Evolutionary conservation across 176 grass and related monocot species (phyloP), one percentile per base, ranked within the genome.

Genomic region (Triticum timopheevii): DNA sequence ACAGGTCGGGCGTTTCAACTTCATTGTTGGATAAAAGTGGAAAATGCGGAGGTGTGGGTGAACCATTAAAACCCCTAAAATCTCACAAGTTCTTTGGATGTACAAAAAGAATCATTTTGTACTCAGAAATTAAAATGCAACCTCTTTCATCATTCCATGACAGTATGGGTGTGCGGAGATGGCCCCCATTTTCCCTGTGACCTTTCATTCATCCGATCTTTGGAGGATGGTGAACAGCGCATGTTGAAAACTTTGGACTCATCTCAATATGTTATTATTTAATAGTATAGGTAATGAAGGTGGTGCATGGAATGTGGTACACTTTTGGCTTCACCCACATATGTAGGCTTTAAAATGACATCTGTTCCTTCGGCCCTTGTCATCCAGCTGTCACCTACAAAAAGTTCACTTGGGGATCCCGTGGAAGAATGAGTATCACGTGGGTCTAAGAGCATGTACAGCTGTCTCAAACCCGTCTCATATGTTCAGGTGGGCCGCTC

Each of bases 281-380:
- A 69, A 8, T 39, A 27, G 77, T 52, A 7, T 2, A 20, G 52
- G 52, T 7, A 56, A 58, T 19, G 23, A 4, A 80, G 39, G 35
- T 15, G 42, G 24, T 65, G 39, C 39, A 73, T 25, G 71, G 23
- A 22, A 85, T 38, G 42, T 76, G 61, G 58, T 23, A 85, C 13
- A 10, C 42, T 68, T 68, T 77, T 13, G 73, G 28, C 42, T 56
- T 56, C 73, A 30, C 12, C 12, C 61, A 13, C 28, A 22, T 15
- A 40, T 33, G 42, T 10, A 85, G 73, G 62, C 83, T 78, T 85
- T 85, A 69, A 69, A 52, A 85, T 40, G 62, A 45, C 44, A 85
- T 85, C 15, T 78, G 15, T 78, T 66, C 73, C 23, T 25, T 40
- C 3, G 16, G 6, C 58, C 28, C 63, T 49, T 36, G 11, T 10